These are phyloP conservation scores for Glomus cerebriforme DNA, from an alignment of 192 early-diverging fungal genomes.

Conservation along the genomic window DNA sequence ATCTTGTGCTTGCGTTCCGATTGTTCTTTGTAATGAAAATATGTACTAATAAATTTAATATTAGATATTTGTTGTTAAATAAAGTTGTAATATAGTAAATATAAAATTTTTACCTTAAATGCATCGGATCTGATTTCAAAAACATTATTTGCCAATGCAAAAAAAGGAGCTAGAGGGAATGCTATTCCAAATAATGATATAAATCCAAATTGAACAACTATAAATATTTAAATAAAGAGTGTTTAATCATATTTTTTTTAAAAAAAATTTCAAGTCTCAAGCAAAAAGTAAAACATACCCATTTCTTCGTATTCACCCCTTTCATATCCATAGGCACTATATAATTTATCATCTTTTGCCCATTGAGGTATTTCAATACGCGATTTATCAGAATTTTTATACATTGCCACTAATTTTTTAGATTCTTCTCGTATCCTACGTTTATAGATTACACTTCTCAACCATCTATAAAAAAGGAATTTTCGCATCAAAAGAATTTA, in stretches of 20 bases:
- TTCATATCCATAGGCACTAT: background rate
- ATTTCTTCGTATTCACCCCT: constrained; percentile 39
- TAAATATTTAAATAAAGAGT: constrained; percentile 34
- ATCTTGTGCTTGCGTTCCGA: constrained; percentile 40
- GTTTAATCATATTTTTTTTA: background rate
- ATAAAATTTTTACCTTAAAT: constrained; percentile 33
- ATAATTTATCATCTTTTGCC: constrained; percentile 44
- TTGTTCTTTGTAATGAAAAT: constrained; percentile 30
- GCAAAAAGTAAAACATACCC: constrained; percentile 29
- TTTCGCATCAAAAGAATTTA: background rate
- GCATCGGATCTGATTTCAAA: constrained; percentile 62
- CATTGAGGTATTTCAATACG: constrained; percentile 42
- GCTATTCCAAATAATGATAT: constrained; percentile 64
- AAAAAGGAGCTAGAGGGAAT: constrained; percentile 69
- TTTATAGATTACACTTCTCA: background rate
- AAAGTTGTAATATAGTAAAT: background rate
- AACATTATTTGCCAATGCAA: constrained; percentile 62
- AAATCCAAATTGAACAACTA: constrained; percentile 70
- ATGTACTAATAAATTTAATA: background rate
- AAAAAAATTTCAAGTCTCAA: no score
- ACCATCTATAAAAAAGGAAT: background rate
- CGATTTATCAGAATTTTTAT: background rate
- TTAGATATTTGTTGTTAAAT: background rate
- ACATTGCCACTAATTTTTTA: background rate
- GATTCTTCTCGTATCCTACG: no score